Evolutionary conservation across 2,329 filamentous ascomycete species (phyloP).

Genomic region (Fusarium coffeatum): DNA sequence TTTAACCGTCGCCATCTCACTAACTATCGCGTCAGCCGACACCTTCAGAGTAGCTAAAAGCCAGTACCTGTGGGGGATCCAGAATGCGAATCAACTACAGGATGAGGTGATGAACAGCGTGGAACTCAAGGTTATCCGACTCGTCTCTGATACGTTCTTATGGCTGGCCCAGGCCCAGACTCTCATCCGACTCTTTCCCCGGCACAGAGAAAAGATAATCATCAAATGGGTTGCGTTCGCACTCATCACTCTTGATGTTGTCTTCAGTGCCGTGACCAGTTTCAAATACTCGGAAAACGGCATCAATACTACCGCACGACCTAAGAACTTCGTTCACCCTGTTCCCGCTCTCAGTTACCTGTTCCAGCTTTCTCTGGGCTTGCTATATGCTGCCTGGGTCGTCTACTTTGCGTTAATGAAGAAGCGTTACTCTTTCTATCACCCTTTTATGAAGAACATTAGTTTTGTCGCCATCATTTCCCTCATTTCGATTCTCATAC

Average conservation of each 20-base stretch:
- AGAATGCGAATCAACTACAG: slow-evolving; percentile 82
- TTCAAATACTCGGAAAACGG: slow-evolving; percentile 70
- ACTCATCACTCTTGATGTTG: slow-evolving; percentile 88
- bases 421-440: slow-evolving; percentile 89
- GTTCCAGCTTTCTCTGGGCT: slow-evolving; percentile 86
- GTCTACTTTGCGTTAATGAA: slow-evolving; percentile 95
- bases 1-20: slow-evolving; percentile 80
- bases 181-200: slow-evolving; percentile 91
- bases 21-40: slow-evolving; percentile 93
- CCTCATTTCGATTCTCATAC: slow-evolving; percentile 83
- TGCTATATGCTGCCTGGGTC: slow-evolving; percentile 93
- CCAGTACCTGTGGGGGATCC: slow-evolving; percentile 83
- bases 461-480: slow-evolving; percentile 83
- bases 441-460: slow-evolving; percentile 91
- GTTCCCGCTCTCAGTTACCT: slow-evolving; percentile 92
- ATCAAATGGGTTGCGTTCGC: slow-evolving; percentile 99
- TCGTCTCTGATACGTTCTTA: slow-evolving; percentile 95
- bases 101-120: slow-evolving; percentile 83
- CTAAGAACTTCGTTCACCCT: slow-evolving; percentile 84
- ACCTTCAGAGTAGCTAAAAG: slow-evolving; percentile 85
- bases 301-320: slow-evolving; percentile 67
- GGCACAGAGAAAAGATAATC: slow-evolving; percentile 96
- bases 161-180: slow-evolving; percentile 99
- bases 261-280: slow-evolving; percentile 92
- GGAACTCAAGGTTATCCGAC: slow-evolving; percentile 88